These are phyloP conservation scores for Trichoderma pleuroti DNA, from an alignment of 2,329 filamentous ascomycete genomes.

Conservation along the genomic window DNA sequence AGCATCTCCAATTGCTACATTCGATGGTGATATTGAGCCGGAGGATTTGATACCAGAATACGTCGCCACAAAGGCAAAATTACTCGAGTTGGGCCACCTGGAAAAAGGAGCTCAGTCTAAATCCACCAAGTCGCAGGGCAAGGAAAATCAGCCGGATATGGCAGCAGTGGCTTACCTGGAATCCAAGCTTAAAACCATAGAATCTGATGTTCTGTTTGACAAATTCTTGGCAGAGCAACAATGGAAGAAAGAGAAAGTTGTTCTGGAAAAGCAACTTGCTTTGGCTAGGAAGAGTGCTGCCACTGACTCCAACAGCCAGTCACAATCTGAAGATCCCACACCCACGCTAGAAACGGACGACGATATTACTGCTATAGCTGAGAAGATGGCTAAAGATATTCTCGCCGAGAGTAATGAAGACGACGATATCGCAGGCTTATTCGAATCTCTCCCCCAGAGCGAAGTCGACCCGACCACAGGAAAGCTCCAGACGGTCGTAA, in stretches of 20 bases:
- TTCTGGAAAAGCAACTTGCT: conserved; percentile 60
- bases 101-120: conserved; percentile 22
- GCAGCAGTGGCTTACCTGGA: conserved; percentile 61
- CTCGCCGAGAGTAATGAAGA: conserved; percentile 46
- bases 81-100: conserved; percentile 50
- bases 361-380: conserved; percentile 42
- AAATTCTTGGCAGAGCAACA: conserved; percentile 59
- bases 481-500: conserved; percentile 55
- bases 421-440: conserved; percentile 48
- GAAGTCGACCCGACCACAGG: conserved; percentile 57
- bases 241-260: conserved; percentile 59
- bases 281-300: conserved; percentile 37
- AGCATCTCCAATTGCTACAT: conserved; percentile 40
- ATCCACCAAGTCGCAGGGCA: conserved; percentile 21
- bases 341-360: conserved; percentile 43
- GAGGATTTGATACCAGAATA: conserved; percentile 74
- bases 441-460: conserved; percentile 57
- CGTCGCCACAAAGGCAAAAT: conserved; percentile 66
- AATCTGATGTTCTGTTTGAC: conserved; percentile 75
- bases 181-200: conserved; percentile 71
- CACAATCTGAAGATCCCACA: conserved; percentile 34
- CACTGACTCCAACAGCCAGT: not conserved
- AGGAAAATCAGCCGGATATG: conserved; percentile 29
- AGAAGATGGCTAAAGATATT: conserved; percentile 56
- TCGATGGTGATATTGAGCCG: conserved; percentile 68